Conservation (phyloP, 2,329 filamentous ascomycete genomes). For the Orbilia quercus region DNA sequence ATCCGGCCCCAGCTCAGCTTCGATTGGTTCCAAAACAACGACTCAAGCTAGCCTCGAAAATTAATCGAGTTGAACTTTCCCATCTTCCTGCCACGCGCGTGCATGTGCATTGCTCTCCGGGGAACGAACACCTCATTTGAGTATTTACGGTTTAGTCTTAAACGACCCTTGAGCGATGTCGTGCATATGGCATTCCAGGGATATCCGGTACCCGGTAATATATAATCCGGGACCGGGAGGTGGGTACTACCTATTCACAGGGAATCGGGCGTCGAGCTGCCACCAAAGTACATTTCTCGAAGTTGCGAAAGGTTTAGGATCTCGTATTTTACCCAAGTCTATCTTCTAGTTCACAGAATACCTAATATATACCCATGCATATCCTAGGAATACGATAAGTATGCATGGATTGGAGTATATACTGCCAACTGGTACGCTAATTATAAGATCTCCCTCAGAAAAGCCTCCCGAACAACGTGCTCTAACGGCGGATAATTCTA, state of each 20-base stretch:
- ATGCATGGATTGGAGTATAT: too few species aligned
- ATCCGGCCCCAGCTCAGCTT: neutral
- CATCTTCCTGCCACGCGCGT: too few species aligned
- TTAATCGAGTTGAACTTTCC: neutral
- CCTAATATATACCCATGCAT: too few species aligned
- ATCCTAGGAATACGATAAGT: too few species aligned
- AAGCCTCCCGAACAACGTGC: too few species aligned
- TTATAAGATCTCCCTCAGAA: too few species aligned
- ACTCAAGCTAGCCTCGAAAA: neutral
- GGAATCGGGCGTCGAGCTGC: neutral
- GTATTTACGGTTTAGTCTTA: neutral
- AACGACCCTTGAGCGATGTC: slow-evolving; percentile 18
- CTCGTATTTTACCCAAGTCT: neutral
- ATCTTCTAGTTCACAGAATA: too few species aligned
- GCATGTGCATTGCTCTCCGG: too few species aligned
- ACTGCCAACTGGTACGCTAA: too few species aligned
- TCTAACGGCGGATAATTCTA: too few species aligned
- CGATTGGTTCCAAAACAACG: too few species aligned
- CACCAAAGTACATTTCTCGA: neutral
- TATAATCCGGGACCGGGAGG: slow-evolving; percentile 9
- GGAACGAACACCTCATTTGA: too few species aligned
- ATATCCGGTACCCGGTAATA: slow-evolving; percentile 16
- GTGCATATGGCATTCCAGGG: slow-evolving; percentile 29
- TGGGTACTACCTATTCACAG: slow-evolving; percentile 17
- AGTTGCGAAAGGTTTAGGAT: neutral